These are phyloP conservation scores for Golubevia sp. DNA, from an alignment of 1,284 basidiomycete genomes.

Conservation along the genomic window DNA sequence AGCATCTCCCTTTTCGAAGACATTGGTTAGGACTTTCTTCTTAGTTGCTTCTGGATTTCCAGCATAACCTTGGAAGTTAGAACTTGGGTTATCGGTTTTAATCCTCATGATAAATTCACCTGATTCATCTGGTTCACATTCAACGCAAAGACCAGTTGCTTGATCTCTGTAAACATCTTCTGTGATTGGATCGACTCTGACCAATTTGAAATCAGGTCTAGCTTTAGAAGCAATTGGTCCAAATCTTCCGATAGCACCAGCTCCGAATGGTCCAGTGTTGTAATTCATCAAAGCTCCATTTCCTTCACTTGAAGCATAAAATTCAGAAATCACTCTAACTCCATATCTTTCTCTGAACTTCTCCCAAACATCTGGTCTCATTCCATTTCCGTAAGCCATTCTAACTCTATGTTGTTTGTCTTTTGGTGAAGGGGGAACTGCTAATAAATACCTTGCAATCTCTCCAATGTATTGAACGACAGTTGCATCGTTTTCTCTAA, in stretches of 20 bases:
- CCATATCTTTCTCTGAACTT: conserved; percentile 60
- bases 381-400: conserved; percentile 62
- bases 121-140: conserved; percentile 39
- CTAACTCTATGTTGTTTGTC: conserved; percentile 61
- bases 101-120: conserved; percentile 60
- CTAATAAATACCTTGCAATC: conserved; percentile 57
- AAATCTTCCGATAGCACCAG: conserved; percentile 57
- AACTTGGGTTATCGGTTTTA: conserved; percentile 23
- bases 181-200: conserved; percentile 57
- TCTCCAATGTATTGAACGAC: conserved; percentile 62
- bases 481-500: conserved; percentile 51
- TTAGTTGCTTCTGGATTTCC: conserved; percentile 52
- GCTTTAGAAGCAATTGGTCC: conserved; percentile 31
- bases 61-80: conserved; percentile 46
- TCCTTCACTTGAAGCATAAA: conserved; percentile 60
- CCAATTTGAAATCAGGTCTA: conserved; percentile 48
- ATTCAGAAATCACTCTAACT: conserved; percentile 52
- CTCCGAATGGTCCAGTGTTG: conserved; percentile 57
- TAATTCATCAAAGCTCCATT: conserved; percentile 56
- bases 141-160: conserved; percentile 52
- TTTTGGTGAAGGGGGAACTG: conserved; percentile 44
- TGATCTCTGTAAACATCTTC: conserved; percentile 57
- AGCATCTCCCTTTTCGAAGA: conserved; percentile 53
- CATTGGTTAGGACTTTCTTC: conserved; percentile 60
- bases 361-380: conserved; percentile 61